phyloP scores from a whole-genome alignment of 768 basidiomycete species.

The Kwoniella sp. region DNA sequence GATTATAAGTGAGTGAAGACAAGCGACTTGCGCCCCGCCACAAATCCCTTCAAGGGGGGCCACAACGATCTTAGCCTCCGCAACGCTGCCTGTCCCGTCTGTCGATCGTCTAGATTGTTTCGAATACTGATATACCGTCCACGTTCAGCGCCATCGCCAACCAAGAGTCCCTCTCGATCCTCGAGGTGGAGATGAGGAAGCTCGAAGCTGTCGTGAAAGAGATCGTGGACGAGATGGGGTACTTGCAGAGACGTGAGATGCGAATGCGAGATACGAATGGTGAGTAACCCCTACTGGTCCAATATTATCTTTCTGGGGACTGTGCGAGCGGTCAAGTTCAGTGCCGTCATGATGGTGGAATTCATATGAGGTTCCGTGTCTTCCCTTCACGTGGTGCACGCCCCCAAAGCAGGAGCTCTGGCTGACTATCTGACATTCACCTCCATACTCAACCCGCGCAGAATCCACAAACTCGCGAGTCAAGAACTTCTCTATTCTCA shows the following conservation, averaged over 20 bases:
- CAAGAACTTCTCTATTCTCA: constrained; percentile 89
- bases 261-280: constrained; percentile 85
- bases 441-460: too few species aligned
- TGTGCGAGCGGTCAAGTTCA: background rate
- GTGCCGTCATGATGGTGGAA: too few species aligned
- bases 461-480: constrained; percentile 91
- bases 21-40: too few species aligned
- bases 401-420: background rate
- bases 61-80: too few species aligned
- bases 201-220: constrained; percentile 93
- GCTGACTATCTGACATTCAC: background rate
- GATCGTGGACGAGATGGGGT: constrained; percentile 88
- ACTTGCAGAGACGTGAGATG: constrained; percentile 86
- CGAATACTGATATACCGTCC: background rate
- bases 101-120: background rate
- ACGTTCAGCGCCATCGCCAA: constrained; percentile 86
- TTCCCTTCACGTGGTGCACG: background rate
- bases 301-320: background rate
- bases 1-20: constrained; percentile 84
- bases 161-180: constrained; percentile 90
- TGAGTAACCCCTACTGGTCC: constrained; percentile 58
- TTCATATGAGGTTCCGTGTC: too few species aligned
- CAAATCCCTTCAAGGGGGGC: too few species aligned
- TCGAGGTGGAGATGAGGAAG: constrained; percentile 98
- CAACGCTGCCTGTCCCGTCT: too few species aligned